Evolutionary conservation across 2,329 filamentous ascomycete genomes (phyloP).

Genomic region (Alternaria panax): DNA sequence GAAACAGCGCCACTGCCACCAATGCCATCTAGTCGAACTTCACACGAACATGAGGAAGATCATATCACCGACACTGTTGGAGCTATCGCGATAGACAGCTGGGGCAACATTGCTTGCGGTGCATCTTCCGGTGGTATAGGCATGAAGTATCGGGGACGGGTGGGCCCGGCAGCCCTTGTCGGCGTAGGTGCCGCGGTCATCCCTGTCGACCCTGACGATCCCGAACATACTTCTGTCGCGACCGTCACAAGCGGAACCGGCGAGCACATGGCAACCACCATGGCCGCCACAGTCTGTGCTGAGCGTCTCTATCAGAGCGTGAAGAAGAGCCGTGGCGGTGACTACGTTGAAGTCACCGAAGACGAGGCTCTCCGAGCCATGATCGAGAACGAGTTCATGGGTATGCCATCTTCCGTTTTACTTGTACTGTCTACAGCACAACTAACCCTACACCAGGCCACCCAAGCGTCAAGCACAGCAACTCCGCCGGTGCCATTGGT

Average conservation of each 20-base stretch:
- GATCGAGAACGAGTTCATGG: slow-evolving; percentile 90
- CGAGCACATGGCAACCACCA: slow-evolving; percentile 96
- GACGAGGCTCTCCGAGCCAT: slow-evolving; percentile 81
- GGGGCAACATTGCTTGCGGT: slow-evolving; percentile 88
- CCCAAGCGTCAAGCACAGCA: slow-evolving; percentile 80
- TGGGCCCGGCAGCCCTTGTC: slow-evolving; percentile 91
- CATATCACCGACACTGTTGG: slow-evolving; percentile 93
- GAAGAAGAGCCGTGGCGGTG: slow-evolving; percentile 66
- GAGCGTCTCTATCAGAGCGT: slow-evolving; percentile 80
- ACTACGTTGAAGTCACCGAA: slow-evolving; percentile 72
- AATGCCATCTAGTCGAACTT: background rate
- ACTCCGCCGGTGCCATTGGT: slow-evolving; percentile 87
- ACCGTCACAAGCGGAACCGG: slow-evolving; percentile 93
- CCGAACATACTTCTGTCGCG: slow-evolving; percentile 74
- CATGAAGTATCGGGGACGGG: slow-evolving; percentile 93
- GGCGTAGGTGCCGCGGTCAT: slow-evolving; percentile 90
- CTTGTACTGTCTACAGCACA: background rate
- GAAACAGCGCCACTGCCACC: slow-evolving; percentile 22
- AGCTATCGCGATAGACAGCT: slow-evolving; percentile 87
- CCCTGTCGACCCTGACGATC: slow-evolving; percentile 75
- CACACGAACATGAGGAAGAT: slow-evolving; percentile 52
- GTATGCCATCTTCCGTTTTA: slow-evolving; percentile 49
- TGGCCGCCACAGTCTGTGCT: slow-evolving; percentile 86
- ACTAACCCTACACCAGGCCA: slow-evolving; percentile 60
- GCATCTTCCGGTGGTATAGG: slow-evolving; percentile 98